Base-by-base conservation (phyloP, 768 basidiomycete genomes). In the Saitozyma podzolica region DNA sequence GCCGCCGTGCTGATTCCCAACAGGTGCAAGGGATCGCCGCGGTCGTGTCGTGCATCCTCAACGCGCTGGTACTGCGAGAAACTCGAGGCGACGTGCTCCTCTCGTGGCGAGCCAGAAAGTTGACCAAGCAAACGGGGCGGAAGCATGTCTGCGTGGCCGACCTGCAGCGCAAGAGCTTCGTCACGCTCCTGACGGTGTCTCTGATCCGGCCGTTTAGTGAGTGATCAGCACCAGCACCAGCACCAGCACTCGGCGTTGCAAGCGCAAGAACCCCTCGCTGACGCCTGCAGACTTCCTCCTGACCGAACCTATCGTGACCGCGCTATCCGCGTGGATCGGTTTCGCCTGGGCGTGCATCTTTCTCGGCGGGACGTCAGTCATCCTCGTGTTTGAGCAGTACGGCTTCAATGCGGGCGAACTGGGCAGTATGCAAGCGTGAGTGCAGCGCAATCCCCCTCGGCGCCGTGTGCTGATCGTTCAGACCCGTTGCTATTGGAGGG, bases 231-330 rank as follows among this genome's bases (percentile, higher is more conserved):
- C 29, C 29, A 29, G 29, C 29, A 29, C 29, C 29, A 29, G 29
- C 45, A 37, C 17, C 29, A 29, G 29, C 2, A 29, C 29, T 29
- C 29, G 29, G 29, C 29, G 29, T 29, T 29, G 29, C n/a, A n/a
- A n/a, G n/a, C 29, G 29, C 29, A 29, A 29, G 29, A 29, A 29
- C 29, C 29, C 29, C 29, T 29, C 29, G 29, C 29, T 29, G 49
- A 40, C 9, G 17, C 29, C n/a, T 50, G 20, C 58, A 74, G 73
- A 63, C 47, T 72, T 59, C 53, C 73, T 78, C 6, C 43, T 65
- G 47, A 77, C 75, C 5, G 77, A 78, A 55, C 77, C 77, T 1
- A 78, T 78, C 51, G 77, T 78, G 1, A 57, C 68, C 8, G 75
- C 74, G 9, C 48, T 78, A 39, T 70, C 70, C 1, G 20, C 67